phyloP scores from a whole-genome alignment of 768 basidiomycete genomes.

The Leccinum arenicola region DNA sequence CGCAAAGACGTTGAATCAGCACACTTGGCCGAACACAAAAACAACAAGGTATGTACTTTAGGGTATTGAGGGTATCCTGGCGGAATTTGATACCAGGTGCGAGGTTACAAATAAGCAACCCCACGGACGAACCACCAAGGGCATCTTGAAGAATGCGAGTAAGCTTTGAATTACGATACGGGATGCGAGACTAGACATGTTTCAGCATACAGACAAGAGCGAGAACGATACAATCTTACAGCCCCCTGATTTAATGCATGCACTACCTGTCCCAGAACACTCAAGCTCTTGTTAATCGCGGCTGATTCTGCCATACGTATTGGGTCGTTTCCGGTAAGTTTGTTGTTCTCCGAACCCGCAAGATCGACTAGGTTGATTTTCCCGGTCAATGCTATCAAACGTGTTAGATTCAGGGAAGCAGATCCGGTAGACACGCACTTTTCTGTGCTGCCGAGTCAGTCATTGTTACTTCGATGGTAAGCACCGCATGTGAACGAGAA shows the following conservation, averaged over 20 bases:
- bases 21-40: neutral
- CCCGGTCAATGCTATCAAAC: constrained; percentile 54
- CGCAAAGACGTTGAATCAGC: constrained; percentile 8
- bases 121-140: constrained; percentile 76
- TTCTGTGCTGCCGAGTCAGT: constrained; percentile 49
- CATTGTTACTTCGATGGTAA: constrained; percentile 70
- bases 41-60: constrained; percentile 56
- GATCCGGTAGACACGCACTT: constrained; percentile 38
- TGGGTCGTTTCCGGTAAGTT: constrained; percentile 83
- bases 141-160: constrained; percentile 90
- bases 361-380: constrained; percentile 88
- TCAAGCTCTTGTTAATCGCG: constrained; percentile 88
- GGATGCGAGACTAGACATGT: constrained; percentile 61
- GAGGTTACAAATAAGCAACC: constrained; percentile 82
- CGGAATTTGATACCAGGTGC: constrained; percentile 81
- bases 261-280: constrained; percentile 85
- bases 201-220: constrained; percentile 7
- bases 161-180: constrained; percentile 87
- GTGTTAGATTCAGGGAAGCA: neutral
- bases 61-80: constrained; percentile 85
- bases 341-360: constrained; percentile 91
- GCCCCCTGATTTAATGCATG: constrained; percentile 77
- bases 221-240: constrained; percentile 32
- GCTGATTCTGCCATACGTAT: constrained; percentile 86
- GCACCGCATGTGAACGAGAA: constrained; percentile 85